Percentiles rank a stretch among this genome's conserved stretches.
phyloP scores from a whole-genome alignment of 2,329 filamentous ascomycete species.

The Hypoxylon sp. region DNA sequence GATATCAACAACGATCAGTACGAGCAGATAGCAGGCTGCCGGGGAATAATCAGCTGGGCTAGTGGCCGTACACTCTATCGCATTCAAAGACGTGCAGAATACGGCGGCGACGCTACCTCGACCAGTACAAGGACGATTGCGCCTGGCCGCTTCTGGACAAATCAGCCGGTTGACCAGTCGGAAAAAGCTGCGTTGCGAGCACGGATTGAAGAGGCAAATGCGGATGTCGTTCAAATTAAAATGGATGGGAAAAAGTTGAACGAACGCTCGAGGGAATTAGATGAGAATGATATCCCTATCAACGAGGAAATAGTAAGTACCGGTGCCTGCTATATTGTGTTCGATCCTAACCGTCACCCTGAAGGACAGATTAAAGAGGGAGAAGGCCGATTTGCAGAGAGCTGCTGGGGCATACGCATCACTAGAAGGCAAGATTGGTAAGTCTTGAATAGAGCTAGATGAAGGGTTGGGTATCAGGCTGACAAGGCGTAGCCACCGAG shows the following conservation, averaged over 20 bases:
- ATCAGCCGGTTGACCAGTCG: conserved; percentile 74
- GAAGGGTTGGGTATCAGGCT: conserved; percentile 13
- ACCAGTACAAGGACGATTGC: conserved; percentile 70
- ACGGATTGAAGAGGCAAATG: conserved; percentile 55
- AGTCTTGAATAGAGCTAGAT: conserved; percentile 38
- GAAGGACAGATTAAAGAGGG: conserved; percentile 59
- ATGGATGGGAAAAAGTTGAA: conserved; percentile 47
- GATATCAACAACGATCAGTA: conserved; percentile 74
- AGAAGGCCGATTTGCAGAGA: conserved; percentile 74
- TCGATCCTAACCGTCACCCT: conserved; percentile 29
- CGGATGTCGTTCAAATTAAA: conserved; percentile 48
- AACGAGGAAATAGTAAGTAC: conserved; percentile 55
- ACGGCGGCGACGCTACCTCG: conserved; percentile 76
- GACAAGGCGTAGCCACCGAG: conserved; percentile 44
- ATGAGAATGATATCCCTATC: conserved; percentile 52
- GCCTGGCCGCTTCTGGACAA: conserved; percentile 74
- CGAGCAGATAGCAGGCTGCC: conserved; percentile 65
- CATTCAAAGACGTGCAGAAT: conserved; percentile 77
- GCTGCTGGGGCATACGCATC: conserved; percentile 70
- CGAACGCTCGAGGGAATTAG: conserved; percentile 50
- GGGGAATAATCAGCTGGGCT: conserved; percentile 73
- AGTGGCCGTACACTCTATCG: conserved; percentile 69
- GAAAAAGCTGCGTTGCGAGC: conserved; percentile 69
- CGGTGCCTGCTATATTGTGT: neutral
- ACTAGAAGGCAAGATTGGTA: conserved; percentile 76